Evolutionary conservation across 2,329 filamentous ascomycete genomes (phyloP).

Genomic region (Ophiocordyceps australis): DNA sequence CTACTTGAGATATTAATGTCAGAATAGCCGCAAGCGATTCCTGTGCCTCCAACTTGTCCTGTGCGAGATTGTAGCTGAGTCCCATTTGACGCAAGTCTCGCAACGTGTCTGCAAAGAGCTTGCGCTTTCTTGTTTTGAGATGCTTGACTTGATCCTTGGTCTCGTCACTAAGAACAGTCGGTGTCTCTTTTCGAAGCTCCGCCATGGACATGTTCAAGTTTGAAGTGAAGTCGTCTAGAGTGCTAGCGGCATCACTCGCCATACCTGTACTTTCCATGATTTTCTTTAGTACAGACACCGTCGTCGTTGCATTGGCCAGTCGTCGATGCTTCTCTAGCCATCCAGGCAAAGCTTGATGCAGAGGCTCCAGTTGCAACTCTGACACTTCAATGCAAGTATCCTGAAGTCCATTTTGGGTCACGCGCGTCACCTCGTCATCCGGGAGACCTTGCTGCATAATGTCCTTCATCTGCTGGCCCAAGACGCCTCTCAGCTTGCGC

Average conservation of each 20-base stretch:
- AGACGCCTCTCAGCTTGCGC: slow-evolving; percentile 66
- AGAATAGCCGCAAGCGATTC: slow-evolving; percentile 52
- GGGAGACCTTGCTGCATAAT: slow-evolving; percentile 43
- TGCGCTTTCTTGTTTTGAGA: slow-evolving; percentile 77
- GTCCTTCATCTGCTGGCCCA: slow-evolving; percentile 56
- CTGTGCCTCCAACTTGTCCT: slow-evolving; percentile 56
- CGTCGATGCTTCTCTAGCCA: slow-evolving; percentile 36
- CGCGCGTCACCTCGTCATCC: slow-evolving; percentile 19
- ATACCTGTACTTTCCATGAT: slow-evolving; percentile 34
- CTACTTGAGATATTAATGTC: slow-evolving; percentile 29
- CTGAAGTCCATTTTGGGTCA: slow-evolving; percentile 1
- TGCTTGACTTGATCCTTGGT: slow-evolving; percentile 75
- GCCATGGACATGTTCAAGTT: slow-evolving; percentile 50
- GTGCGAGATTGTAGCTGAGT: slow-evolving; percentile 64
- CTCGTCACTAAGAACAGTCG: slow-evolving; percentile 62
- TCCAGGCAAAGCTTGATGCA: slow-evolving; percentile 12
- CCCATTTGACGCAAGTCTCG: slow-evolving; percentile 79
- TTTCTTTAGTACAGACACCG: slow-evolving; percentile 56
- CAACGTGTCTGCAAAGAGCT: slow-evolving; percentile 76
- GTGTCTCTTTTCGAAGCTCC: slow-evolving; percentile 70
- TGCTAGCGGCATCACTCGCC: slow-evolving; percentile 34
- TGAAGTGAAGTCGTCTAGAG: slow-evolving; percentile 49
- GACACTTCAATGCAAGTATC: slow-evolving; percentile 3
- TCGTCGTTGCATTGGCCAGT: slow-evolving; percentile 51
- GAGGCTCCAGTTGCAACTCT: slow-evolving; percentile 4